These are phyloP conservation scores for Pezicula rhizophila DNA, from an alignment of 2,329 filamentous ascomycete species.

Conservation along the genomic window DNA sequence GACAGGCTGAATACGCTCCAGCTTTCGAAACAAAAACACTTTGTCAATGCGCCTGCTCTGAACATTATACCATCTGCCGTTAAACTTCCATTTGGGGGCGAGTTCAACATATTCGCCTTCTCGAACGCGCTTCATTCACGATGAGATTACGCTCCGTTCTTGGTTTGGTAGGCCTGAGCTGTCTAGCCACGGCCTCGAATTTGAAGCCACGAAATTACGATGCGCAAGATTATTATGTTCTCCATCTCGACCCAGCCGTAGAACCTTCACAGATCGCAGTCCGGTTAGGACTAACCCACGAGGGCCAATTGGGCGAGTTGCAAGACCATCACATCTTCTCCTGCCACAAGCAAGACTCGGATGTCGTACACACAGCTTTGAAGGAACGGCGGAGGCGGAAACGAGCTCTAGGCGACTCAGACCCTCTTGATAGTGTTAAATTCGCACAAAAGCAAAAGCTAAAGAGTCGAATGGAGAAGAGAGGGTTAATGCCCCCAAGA, in stretches of 20 bases:
- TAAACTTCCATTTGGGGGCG: not conserved
- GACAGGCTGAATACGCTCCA: too few species aligned
- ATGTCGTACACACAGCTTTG: slow-evolving; percentile 51
- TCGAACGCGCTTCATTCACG: slow-evolving; percentile 1
- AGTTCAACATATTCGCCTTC: slow-evolving; percentile 2
- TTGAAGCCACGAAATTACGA: slow-evolving; percentile 65
- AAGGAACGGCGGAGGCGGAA: slow-evolving; percentile 52
- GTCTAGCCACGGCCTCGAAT: slow-evolving; percentile 37
- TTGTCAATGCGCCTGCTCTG: not conserved
- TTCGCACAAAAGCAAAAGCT: slow-evolving; percentile 74
- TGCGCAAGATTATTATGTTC: slow-evolving; percentile 84
- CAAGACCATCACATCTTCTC: slow-evolving; percentile 81
- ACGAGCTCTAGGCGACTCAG: slow-evolving; percentile 43
- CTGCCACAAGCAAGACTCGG: slow-evolving; percentile 53
- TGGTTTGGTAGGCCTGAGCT: slow-evolving; percentile 47
- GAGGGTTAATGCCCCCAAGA: slow-evolving; percentile 22
- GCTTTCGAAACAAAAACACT: not conserved
- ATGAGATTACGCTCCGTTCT: slow-evolving; percentile 40
- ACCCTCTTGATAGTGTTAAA: slow-evolving; percentile 67
- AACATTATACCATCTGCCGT: not conserved
- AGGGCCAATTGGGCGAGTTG: slow-evolving; percentile 75
- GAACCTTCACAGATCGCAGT: slow-evolving; percentile 65
- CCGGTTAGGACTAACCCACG: slow-evolving; percentile 69
- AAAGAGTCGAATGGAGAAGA: slow-evolving; percentile 55
- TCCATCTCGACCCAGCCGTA: slow-evolving; percentile 66